These are phyloP conservation scores for Astrothelium subdiscretum DNA, from an alignment of 495 filamentous ascomycete species.

Conservation along the genomic window DNA sequence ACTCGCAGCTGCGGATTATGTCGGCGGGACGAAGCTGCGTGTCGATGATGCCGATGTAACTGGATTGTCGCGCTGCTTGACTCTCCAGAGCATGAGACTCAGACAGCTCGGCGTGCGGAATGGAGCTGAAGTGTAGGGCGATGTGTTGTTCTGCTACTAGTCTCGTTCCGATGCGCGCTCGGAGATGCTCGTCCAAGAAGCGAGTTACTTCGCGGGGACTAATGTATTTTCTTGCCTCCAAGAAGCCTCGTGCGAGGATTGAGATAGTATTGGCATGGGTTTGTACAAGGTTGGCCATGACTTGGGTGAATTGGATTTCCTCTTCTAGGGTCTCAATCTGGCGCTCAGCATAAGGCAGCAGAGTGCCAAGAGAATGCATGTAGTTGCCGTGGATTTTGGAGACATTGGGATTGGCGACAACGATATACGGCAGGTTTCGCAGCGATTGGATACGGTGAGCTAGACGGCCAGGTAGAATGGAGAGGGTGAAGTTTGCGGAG, in stretches of 20 bases:
- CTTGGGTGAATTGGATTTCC: slow-evolving; percentile 78
- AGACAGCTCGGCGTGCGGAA: slow-evolving; percentile 49
- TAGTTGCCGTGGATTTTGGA: slow-evolving; percentile 91
- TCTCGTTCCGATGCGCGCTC: slow-evolving; percentile 85
- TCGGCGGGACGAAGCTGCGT: slow-evolving; percentile 73
- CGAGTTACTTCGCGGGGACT: slow-evolving; percentile 63
- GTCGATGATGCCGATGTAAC: slow-evolving; percentile 95
- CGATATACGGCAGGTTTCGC: slow-evolving; percentile 90
- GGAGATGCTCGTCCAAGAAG: slow-evolving; percentile 88
- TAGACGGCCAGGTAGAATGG: slow-evolving; percentile 82
- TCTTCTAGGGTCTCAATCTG: slow-evolving; percentile 75
- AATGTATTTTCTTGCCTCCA: slow-evolving; percentile 85
- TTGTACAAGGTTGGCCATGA: slow-evolving; percentile 84
- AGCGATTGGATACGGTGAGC: slow-evolving; percentile 87
- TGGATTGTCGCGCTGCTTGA: slow-evolving; percentile 40
- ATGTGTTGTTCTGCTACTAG: slow-evolving; percentile 96
- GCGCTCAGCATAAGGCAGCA: slow-evolving; percentile 69
- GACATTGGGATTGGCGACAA: slow-evolving; percentile 90
- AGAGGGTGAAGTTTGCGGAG: slow-evolving; percentile 90
- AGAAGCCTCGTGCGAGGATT: slow-evolving; percentile 79
- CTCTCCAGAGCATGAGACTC: slow-evolving; percentile 19
- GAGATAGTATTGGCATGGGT: slow-evolving; percentile 92
- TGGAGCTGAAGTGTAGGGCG: slow-evolving; percentile 74
- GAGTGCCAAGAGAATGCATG: slow-evolving; percentile 75
- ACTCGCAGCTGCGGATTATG: slow-evolving; percentile 69